phyloP scores from a whole-genome alignment of 495 filamentous ascomycete genomes.

The Aspergillus leporis region DNA sequence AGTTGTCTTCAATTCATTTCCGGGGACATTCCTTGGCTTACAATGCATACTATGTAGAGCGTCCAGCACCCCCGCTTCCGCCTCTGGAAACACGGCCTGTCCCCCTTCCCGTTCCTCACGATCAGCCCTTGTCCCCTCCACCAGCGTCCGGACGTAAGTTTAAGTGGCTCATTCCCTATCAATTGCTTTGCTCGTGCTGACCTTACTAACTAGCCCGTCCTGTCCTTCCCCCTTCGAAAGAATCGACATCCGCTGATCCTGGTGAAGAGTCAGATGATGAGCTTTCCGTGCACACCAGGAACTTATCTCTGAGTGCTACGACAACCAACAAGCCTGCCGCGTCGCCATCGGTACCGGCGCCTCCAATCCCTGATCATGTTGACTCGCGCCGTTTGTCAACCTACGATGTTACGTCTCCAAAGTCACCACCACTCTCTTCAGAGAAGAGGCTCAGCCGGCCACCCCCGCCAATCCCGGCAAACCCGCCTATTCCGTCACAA shows the following conservation, averaged over 20 bases:
- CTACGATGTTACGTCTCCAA: constrained; percentile 51
- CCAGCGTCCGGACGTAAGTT: constrained; percentile 68
- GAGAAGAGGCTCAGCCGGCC: constrained; percentile 53
- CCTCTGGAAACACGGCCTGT: constrained; percentile 36
- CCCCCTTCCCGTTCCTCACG: constrained; percentile 62
- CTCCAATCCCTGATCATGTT: constrained; percentile 49
- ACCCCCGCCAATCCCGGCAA: constrained; percentile 52
- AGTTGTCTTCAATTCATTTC: background rate
- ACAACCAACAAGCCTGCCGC: constrained; percentile 38
- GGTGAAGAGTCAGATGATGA: constrained; percentile 96
- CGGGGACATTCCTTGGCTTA: constrained; percentile 2
- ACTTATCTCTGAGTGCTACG: constrained; percentile 41
- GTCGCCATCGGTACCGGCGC: constrained; percentile 45
- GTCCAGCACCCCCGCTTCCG: constrained; percentile 33
- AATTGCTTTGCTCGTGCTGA: background rate
- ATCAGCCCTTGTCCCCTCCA: constrained; percentile 67
- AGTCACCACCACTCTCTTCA: constrained; percentile 42
- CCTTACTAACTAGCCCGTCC: constrained; percentile 52
- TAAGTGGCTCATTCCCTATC: background rate
- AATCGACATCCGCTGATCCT: constrained; percentile 63
- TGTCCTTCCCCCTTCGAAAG: constrained; percentile 48
- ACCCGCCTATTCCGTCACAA: constrained; percentile 52
- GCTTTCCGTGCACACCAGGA: constrained; percentile 65
- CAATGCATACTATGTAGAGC: constrained; percentile 19
- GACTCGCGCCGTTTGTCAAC: constrained; percentile 44